phyloP scores from a whole-genome alignment of 495 filamentous ascomycete species.

The Halenospora varia region DNA sequence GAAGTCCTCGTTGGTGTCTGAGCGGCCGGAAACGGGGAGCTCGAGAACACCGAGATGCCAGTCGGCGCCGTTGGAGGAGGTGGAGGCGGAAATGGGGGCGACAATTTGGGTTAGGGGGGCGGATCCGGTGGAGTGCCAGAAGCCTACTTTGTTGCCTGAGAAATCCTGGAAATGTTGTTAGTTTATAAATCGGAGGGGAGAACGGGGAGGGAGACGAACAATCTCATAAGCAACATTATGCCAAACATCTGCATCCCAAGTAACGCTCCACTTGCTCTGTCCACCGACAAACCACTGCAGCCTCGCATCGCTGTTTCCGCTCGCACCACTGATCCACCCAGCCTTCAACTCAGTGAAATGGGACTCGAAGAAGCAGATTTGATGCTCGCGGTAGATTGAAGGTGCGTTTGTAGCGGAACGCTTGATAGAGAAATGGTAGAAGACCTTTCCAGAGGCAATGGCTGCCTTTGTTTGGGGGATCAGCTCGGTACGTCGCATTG shows the following conservation, averaged over 20 bases:
- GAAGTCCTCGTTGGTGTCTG: conserved; percentile 58
- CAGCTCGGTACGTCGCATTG: conserved; percentile 55
- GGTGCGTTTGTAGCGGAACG: conserved; percentile 55
- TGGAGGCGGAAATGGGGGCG: conserved; percentile 49
- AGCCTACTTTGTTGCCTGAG: conserved; percentile 50
- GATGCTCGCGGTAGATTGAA: conserved; percentile 59
- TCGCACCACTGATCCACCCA: conserved; percentile 58
- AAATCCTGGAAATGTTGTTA: conserved; percentile 52
- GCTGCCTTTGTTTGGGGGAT: conserved; percentile 57
- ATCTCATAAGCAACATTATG: conserved; percentile 62
- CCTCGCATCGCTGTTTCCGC: conserved; percentile 45
- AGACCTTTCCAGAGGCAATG: conserved; percentile 13
- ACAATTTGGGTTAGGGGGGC: conserved; percentile 53
- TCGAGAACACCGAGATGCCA: conserved; percentile 73
- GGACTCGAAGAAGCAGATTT: conserved; percentile 72
- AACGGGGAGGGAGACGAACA: conserved; percentile 21
- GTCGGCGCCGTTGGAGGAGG: conserved; percentile 64
- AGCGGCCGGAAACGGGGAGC: conserved; percentile 52
- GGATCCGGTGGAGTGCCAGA: conserved; percentile 64
- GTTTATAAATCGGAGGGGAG: too few relatives aligned
- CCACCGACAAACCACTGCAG: conserved; percentile 49
- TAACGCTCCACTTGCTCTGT: conserved; percentile 46
- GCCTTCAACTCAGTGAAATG: conserved; percentile 77
- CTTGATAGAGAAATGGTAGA: conserved; percentile 60
- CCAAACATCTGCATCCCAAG: conserved; percentile 56